These are phyloP conservation scores for Dendrocalamus latiflorus DNA, from an alignment of 202 grass and related monocot species.

Conservation along the genomic window DNA sequence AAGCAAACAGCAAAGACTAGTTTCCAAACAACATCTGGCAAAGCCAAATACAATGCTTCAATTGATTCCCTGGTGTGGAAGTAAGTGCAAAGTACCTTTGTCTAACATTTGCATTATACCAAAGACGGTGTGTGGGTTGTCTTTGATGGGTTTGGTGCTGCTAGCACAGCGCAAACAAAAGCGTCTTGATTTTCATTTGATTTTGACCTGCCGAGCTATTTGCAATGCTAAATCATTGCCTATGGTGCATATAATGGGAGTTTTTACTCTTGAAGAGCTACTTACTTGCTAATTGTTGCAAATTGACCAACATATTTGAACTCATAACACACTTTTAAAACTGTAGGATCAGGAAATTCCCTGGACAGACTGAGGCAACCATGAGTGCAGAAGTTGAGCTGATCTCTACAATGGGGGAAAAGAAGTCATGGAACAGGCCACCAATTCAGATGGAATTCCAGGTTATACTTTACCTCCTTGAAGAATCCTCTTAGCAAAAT, in stretches of 20 bases:
- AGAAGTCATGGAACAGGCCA: constrained; percentile 81
- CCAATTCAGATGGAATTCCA: constrained; percentile 99
- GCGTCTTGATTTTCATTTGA: not conserved
- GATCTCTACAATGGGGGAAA: constrained; percentile 96
- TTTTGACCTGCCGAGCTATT: not conserved
- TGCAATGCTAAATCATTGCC: not conserved
- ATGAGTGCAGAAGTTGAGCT: constrained; percentile 99
- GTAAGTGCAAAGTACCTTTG: constrained; percentile 48
- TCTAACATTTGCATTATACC: not conserved
- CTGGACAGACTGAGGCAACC: constrained; percentile 96
- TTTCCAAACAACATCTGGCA: constrained; percentile 97
- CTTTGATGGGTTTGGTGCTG: not conserved
- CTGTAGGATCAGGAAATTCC: constrained; percentile 91
- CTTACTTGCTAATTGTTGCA: not conserved
- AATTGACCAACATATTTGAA: constrained; percentile 2
- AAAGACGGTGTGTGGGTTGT: not conserved
- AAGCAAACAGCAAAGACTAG: constrained; percentile 98
- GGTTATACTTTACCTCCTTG: constrained; percentile 39
- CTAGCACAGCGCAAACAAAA: not conserved
- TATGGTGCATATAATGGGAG: not conserved
- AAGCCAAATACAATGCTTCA: constrained; percentile 99
- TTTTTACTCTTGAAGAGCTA: not conserved
- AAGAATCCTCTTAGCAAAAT: not conserved
- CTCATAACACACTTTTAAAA: constrained; percentile 26
- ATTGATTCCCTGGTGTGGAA: constrained; percentile 98